These are phyloP conservation scores for Brassica balearica DNA, from an alignment of 441 rosid species.

Conservation along the genomic window DNA sequence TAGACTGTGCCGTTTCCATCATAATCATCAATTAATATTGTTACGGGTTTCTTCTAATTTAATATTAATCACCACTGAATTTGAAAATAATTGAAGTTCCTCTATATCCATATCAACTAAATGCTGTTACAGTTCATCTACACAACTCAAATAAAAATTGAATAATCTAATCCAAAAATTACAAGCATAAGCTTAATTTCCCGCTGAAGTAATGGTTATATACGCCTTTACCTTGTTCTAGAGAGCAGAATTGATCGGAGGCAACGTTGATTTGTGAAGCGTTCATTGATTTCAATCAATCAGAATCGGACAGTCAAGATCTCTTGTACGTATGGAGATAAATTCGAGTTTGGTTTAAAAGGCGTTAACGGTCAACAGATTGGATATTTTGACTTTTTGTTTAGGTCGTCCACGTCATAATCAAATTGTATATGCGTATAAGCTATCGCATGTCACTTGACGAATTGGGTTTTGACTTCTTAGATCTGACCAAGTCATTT, in stretches of 20 bases:
- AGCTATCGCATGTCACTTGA: neutral
- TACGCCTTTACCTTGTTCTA: neutral
- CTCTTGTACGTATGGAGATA: neutral
- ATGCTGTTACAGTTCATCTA: neutral
- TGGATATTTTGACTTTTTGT: constrained; percentile 19
- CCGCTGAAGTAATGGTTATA: neutral
- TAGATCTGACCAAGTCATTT: neutral
- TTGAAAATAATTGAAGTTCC: neutral
- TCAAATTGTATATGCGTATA: neutral
- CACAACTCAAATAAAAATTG: neutral
- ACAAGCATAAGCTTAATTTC: neutral
- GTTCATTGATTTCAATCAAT: neutral
- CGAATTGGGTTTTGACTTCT: neutral
- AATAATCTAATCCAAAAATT: neutral
- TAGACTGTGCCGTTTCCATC: neutral
- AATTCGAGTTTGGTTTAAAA: neutral
- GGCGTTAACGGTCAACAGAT: constrained; percentile 1
- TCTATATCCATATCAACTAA: neutral
- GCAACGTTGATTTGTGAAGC: neutral
- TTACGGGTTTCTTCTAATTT: neutral
- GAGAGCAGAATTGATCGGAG: neutral
- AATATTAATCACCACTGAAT: neutral
- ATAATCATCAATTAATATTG: neutral
- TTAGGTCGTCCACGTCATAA: constrained; percentile 14
- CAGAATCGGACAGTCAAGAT: neutral